A percentile compares a stretch with the other conserved stretches of the same genome.
phyloP scores from a whole-genome alignment of 2,329 filamentous ascomycete genomes.

The Calonectria fujianensis region DNA sequence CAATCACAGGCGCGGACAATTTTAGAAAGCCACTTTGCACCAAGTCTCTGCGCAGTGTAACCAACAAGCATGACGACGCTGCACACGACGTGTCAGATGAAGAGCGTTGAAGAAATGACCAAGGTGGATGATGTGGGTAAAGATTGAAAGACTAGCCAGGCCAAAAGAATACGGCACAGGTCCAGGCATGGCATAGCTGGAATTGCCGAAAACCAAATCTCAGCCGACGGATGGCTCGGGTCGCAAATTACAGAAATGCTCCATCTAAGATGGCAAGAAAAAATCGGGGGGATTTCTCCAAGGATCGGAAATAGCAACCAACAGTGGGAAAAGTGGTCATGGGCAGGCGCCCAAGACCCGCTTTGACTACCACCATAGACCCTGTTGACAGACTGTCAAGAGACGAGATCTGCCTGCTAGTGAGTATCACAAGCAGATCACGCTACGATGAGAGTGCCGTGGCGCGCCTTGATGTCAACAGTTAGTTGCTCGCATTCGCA shows the following conservation, averaged over 20 bases:
- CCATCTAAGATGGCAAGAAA: slow-evolving; percentile 11
- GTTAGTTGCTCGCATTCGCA: not conserved
- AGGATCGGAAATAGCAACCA: slow-evolving; percentile 4
- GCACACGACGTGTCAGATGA: slow-evolving; percentile 3
- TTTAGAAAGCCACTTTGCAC: slow-evolving; percentile 6
- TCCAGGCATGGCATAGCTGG: not conserved
- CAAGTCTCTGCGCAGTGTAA: slow-evolving; percentile 2
- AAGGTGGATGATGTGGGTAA: not conserved
- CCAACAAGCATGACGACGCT: not conserved
- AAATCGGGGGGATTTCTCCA: slow-evolving; percentile 13
- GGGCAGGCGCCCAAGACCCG: not conserved
- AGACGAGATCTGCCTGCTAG: slow-evolving; percentile 6
- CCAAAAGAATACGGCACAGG: not conserved
- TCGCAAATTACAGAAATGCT: not conserved
- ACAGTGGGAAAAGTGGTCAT: slow-evolving; percentile 1
- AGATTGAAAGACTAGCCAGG: not conserved
- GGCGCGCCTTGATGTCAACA: not conserved
- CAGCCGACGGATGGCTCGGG: slow-evolving; percentile 1
- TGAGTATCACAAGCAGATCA: slow-evolving; percentile 14
- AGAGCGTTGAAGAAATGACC: not conserved
- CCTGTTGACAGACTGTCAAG: slow-evolving; percentile 30
- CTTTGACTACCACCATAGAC: slow-evolving; percentile 17
- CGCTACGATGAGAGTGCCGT: not conserved
- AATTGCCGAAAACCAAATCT: not conserved
- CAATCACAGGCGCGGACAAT: not conserved